These are phyloP conservation scores for Zoysia japonica DNA, from an alignment of 176 grass and related monocot species.

Conservation along the genomic window DNA sequence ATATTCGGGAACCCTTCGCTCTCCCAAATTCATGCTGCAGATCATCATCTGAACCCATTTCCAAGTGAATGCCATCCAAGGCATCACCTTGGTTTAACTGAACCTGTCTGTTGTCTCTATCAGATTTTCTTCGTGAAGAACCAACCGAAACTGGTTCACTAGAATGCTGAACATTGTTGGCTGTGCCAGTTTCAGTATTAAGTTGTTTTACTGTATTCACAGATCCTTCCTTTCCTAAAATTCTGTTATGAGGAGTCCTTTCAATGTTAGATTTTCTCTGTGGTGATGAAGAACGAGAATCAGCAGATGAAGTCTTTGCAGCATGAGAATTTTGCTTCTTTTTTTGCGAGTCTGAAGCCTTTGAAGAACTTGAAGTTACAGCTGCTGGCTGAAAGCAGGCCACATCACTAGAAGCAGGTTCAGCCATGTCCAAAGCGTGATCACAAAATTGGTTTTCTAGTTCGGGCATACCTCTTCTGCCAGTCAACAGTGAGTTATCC, in stretches of 20 bases:
- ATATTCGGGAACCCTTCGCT: constrained; percentile 39
- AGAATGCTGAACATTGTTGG: constrained; percentile 49
- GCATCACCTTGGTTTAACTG: constrained; percentile 45
- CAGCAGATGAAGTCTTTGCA: constrained; percentile 63
- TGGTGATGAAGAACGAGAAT: constrained; percentile 76
- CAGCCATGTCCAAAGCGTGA: constrained; percentile 41
- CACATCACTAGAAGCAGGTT: constrained; percentile 48
- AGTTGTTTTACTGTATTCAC: constrained; percentile 54
- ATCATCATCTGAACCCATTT: constrained; percentile 43
- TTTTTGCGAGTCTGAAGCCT: constrained; percentile 60
- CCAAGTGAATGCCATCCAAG: constrained; percentile 24
- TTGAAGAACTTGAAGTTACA: constrained; percentile 81
- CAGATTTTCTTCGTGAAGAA: constrained; percentile 51
- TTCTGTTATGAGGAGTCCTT: constrained; percentile 57
- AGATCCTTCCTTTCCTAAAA: constrained; percentile 54
- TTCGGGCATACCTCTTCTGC: constrained; percentile 43
- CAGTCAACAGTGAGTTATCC: constrained; percentile 41
- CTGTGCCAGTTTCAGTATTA: constrained; percentile 40
- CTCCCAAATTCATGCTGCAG: constrained; percentile 51
- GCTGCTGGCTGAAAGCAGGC: constrained; percentile 47
- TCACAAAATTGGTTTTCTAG: constrained; percentile 44
- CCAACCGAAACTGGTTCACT: constrained; percentile 44
- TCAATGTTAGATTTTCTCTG: constrained; percentile 57
- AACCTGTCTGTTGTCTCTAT: constrained; percentile 45
- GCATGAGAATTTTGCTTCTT: constrained; percentile 52